Evolutionary conservation across 805 yeast genomes (phyloP).

Genomic region (Candida glaebosa): DNA sequence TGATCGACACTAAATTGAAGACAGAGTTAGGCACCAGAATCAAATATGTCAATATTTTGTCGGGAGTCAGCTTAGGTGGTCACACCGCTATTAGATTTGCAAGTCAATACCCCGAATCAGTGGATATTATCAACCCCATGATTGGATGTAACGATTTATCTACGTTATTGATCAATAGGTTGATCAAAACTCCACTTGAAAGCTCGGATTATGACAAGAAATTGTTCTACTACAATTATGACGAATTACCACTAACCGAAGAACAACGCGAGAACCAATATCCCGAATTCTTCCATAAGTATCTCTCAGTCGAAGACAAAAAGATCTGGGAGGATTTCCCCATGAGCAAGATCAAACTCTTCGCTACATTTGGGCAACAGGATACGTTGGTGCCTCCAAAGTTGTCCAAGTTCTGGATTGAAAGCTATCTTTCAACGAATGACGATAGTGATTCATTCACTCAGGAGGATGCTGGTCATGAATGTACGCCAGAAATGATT

Average conservation of each 20-base stretch:
- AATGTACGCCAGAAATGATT: constrained; percentile 32
- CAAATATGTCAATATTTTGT: constrained; percentile 33
- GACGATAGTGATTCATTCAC: constrained; percentile 20
- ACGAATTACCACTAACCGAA: constrained; percentile 28
- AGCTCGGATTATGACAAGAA: constrained; percentile 23
- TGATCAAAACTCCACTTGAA: constrained; percentile 18
- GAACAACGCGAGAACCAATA: constrained; percentile 22
- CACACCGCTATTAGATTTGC: constrained; percentile 51
- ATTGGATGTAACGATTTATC: constrained; percentile 49
- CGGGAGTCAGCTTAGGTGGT: constrained; percentile 57
- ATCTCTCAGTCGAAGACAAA: constrained; percentile 24
- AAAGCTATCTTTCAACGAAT: constrained; percentile 24
- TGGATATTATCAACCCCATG: constrained; percentile 44
- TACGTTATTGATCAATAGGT: constrained; percentile 41
- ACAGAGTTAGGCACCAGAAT: constrained; percentile 18
- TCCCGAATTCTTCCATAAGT: constrained; percentile 33
- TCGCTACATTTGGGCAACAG: constrained; percentile 33
- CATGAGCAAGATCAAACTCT: constrained; percentile 25
- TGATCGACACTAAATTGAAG: constrained; percentile 12
- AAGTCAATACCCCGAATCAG: constrained; percentile 31
- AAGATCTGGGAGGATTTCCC: constrained; percentile 33
- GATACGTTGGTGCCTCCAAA: constrained; percentile 36
- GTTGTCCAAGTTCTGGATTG: constrained; percentile 30
- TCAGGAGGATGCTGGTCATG: constrained; percentile 33
- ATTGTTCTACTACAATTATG: constrained; percentile 29